These are phyloP conservation scores for Chenopodium formosanum DNA, from an alignment of 148 eudicot genomes.

Conservation along the genomic window DNA sequence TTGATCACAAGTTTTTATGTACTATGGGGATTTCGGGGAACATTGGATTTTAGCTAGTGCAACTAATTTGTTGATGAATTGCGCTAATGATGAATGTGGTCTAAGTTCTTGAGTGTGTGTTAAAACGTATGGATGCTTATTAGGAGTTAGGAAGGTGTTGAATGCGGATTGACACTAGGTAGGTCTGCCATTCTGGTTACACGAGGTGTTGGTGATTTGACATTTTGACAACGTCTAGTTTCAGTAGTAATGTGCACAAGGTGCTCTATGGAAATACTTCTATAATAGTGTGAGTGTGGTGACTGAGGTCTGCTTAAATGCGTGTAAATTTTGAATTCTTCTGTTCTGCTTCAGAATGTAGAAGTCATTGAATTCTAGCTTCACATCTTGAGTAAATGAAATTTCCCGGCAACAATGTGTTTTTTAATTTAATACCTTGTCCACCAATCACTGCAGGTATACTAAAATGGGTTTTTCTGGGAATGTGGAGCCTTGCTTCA, in stretches of 20 bases:
- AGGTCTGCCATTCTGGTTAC: neutral
- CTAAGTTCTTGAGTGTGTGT: neutral
- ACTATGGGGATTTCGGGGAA: neutral
- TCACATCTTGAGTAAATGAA: neutral
- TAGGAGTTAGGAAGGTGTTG: neutral
- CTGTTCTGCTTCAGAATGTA: neutral
- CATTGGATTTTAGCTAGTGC: neutral
- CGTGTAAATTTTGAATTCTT: neutral
- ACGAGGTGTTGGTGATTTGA: neutral
- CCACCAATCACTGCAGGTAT: conserved; percentile 52
- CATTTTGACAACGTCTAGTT: neutral
- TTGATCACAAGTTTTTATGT: neutral
- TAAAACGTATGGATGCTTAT: neutral
- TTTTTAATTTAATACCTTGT: neutral
- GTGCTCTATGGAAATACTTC: neutral
- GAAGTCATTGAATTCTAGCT: neutral
- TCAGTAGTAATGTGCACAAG: neutral
- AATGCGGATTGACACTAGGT: neutral
- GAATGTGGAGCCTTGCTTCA: conserved; percentile 91
- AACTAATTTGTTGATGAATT: conserved; percentile 22
- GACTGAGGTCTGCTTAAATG: neutral
- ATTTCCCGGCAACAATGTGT: neutral
- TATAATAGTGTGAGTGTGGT: no score
- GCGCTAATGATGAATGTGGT: conserved; percentile 11
- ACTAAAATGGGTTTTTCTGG: conserved; percentile 99